Evolutionary conservation across 2,329 filamentous ascomycete species (phyloP).

Genomic region (Macrophomina pseudophaseolina): DNA sequence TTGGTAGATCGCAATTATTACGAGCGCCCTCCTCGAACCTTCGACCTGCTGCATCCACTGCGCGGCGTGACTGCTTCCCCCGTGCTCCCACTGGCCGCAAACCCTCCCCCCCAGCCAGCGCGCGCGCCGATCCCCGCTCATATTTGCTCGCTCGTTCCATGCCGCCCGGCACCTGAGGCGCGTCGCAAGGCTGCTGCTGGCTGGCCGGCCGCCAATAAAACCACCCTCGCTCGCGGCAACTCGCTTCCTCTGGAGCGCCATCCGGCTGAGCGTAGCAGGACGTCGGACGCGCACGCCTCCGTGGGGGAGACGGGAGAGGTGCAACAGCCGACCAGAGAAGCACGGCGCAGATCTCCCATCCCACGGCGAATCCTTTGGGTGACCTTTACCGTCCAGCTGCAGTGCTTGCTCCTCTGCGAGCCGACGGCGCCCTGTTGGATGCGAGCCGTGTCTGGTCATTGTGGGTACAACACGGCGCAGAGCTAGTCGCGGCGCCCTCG

Average conservation of each 20-base stretch:
- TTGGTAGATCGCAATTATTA: conserved; percentile 4
- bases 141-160: conserved; percentile 25
- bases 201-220: conserved; percentile 4
- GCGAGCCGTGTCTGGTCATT: no score
- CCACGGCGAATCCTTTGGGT: not conserved
- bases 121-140: conserved; percentile 15
- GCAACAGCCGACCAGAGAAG: conserved; percentile 2
- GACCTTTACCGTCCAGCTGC: not conserved
- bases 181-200: conserved; percentile 25
- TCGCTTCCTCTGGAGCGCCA: not conserved
- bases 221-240: conserved; percentile 13
- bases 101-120: not conserved
- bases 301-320: not conserved
- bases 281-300: conserved; percentile 4
- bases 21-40: conserved; percentile 7
- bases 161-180: conserved; percentile 21
- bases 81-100: conserved; percentile 9
- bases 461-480: no score
- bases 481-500: no score
- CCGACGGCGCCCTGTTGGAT: not conserved
- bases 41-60: conserved; percentile 6
- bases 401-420: not conserved
- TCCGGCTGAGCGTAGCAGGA: not conserved
- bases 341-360: conserved; percentile 1
- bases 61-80: conserved; percentile 1